phyloP scores from a whole-genome alignment of 805 yeast genomes.

The Blastobotrys chiropterorum region DNA sequence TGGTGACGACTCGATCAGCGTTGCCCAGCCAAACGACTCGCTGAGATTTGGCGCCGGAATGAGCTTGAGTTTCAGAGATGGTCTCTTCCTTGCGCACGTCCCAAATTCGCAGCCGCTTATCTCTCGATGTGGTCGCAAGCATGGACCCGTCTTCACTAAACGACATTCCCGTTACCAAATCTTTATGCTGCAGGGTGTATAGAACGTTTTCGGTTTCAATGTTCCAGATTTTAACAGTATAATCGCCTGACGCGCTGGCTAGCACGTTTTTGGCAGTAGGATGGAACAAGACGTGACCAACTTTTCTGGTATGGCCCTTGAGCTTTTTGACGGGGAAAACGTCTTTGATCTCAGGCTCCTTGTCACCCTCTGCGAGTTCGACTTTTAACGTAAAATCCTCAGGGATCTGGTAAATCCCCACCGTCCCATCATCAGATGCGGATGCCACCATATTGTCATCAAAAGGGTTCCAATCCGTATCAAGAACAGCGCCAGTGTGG shows the following conservation, averaged over 20 bases:
- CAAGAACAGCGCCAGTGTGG: constrained; percentile 90
- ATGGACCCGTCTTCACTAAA: constrained; percentile 86
- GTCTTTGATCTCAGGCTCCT: constrained; percentile 53
- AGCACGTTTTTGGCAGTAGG: constrained; percentile 83
- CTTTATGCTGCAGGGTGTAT: constrained; percentile 76
- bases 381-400: constrained; percentile 53
- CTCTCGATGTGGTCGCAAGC: constrained; percentile 85
- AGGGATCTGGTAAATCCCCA: constrained; percentile 86
- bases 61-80: constrained; percentile 81
- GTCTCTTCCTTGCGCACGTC: constrained; percentile 71
- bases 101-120: constrained; percentile 87
- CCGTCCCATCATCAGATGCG: constrained; percentile 76
- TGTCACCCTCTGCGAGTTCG: constrained; percentile 28
- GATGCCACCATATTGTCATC: constrained; percentile 68
- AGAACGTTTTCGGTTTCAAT: constrained; percentile 64
- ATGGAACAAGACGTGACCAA: constrained; percentile 85
- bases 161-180: constrained; percentile 86
- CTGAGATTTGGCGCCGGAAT: constrained; percentile 85
- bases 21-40: constrained; percentile 90
- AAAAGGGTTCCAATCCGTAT: constrained; percentile 93
- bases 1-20: constrained; percentile 76
- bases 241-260: constrained; percentile 87
- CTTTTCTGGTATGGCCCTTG: constrained; percentile 86
- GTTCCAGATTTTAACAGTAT: constrained; percentile 89
- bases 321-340: constrained; percentile 64